Base-by-base conservation (phyloP, 805 yeast species). In the Ogataea nitratoaversa region DNA sequence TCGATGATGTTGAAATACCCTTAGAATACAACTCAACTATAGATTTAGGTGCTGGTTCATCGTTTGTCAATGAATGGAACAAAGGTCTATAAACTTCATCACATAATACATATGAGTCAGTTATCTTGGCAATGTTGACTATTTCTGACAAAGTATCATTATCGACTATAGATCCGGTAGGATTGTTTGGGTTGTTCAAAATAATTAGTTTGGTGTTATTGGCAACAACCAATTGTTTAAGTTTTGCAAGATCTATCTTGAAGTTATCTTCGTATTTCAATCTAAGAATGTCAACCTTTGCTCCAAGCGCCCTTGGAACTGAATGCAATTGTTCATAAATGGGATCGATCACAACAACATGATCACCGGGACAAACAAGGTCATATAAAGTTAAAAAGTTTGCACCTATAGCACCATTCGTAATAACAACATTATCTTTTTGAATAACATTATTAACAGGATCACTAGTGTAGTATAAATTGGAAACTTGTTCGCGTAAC, bases 81-180 rank as follows among this genome's bases (percentile, higher is more conserved):
- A 76, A 57, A 9, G 80, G 81, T 8, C 79, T 56, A 49, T 76
- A 76, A 7, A 75, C 80, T 46, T 76, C 80, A 53, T 76, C 81
- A 33, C 72, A 66, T 35, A 72, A 51, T 8, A 76, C 40, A 35
- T 66, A 66, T 8, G 62, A 58, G 31, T 57, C 64, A 14, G 54
- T 41, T 13, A 49, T 35, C 22, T 50, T 38, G 31, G 78, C 74
- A 20, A 74, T 41, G 3, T 54, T 58, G 8, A 68, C 69, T 20
- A 76, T 63, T 27, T 59, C 50, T 8, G 43, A 31, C 45, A 76
- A 48, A 8, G 53, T 38, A 1, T 52, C 54, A 38, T 63, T 60
- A 1, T 61, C 56, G 54, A 74, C 66, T 5, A 73, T 68, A 3
- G 57, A 51, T 0, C 78, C 78, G 5, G 71, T 58, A 5, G 79